These are phyloP conservation scores for Ogataea hybrid DNA, from an alignment of 1,139 yeast genomes.

Conservation along the genomic window DNA sequence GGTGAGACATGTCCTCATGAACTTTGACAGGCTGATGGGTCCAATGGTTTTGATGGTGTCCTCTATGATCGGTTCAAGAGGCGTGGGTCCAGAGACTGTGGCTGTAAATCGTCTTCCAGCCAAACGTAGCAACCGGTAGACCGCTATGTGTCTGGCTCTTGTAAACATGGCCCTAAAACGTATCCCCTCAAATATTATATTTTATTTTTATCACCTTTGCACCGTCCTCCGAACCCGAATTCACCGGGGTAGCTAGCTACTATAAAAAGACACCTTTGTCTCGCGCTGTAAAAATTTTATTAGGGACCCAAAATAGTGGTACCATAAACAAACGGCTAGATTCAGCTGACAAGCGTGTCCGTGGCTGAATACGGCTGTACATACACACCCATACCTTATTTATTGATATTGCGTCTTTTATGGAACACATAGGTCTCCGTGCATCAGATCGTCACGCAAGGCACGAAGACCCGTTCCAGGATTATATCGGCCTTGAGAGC, in stretches of 20 bases:
- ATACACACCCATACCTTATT: too few relatives aligned
- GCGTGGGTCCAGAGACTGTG: not conserved
- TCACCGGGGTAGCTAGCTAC: too few relatives aligned
- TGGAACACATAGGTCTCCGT: constrained; percentile 7
- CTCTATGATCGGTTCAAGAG: constrained; percentile 34
- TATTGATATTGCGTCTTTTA: too few relatives aligned
- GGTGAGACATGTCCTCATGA: constrained; percentile 80
- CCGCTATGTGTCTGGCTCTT: not conserved
- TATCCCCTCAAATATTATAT: not conserved
- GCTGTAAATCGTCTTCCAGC: not conserved
- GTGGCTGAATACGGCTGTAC: too few relatives aligned
- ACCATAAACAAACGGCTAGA: too few relatives aligned
- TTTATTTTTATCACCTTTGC: not conserved
- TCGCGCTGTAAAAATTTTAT: constrained; percentile 1
- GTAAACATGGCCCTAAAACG: not conserved
- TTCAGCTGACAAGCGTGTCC: too few relatives aligned
- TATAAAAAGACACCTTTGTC: constrained; percentile 1
- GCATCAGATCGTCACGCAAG: not conserved
- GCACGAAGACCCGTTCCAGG: constrained; percentile 1
- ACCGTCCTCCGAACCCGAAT: not conserved
- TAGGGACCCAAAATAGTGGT: not conserved
- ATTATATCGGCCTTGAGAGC: not conserved
- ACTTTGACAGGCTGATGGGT: constrained; percentile 70
- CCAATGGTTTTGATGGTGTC: constrained; percentile 70
- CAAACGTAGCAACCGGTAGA: not conserved